Conservation (phyloP, 2,329 filamentous ascomycete genomes). For the Claviceps sp. region DNA sequence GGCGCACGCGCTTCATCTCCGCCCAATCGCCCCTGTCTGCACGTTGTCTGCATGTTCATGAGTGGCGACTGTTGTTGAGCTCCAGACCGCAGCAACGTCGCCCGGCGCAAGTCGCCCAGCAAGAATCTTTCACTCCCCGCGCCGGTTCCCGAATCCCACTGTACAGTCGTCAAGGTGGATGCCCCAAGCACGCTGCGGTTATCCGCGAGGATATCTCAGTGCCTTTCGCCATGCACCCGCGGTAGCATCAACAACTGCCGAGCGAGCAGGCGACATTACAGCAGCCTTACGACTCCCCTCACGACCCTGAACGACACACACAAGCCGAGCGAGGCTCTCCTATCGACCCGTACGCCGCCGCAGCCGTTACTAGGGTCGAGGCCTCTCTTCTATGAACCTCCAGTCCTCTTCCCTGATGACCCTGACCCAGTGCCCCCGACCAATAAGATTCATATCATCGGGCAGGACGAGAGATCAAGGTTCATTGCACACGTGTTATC, state of each 20-base stretch:
- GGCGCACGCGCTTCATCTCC: too few relatives aligned
- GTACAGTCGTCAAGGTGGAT: constrained; percentile 20
- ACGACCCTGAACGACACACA: constrained; percentile 11
- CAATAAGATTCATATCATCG: constrained; percentile 28
- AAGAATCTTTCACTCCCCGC: not conserved
- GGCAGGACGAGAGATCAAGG: constrained; percentile 25
- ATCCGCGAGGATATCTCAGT: constrained; percentile 28
- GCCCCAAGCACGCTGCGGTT: constrained; percentile 27
- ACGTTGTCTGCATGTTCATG: too few relatives aligned
- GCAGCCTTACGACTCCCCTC: constrained; percentile 16
- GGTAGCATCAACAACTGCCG: constrained; percentile 24
- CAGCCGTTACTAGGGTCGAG: constrained; percentile 6
- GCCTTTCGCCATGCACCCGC: constrained; percentile 24
- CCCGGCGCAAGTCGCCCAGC: not conserved
- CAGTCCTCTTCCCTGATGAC: constrained; percentile 21
- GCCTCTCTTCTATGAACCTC: constrained; percentile 21
- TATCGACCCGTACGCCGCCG: constrained; percentile 9
- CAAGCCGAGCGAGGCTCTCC: constrained; percentile 12
- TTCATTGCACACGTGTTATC: constrained; percentile 29
- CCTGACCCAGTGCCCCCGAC: constrained; percentile 16
- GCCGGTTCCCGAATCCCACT: not conserved
- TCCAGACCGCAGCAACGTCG: not conserved
- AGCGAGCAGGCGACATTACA: constrained; percentile 22
- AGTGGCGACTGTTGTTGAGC: not conserved
- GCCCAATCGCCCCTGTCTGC: too few relatives aligned